Base-by-base conservation (phyloP, 805 yeast genomes). In the Starmerella vaccinii region DNA sequence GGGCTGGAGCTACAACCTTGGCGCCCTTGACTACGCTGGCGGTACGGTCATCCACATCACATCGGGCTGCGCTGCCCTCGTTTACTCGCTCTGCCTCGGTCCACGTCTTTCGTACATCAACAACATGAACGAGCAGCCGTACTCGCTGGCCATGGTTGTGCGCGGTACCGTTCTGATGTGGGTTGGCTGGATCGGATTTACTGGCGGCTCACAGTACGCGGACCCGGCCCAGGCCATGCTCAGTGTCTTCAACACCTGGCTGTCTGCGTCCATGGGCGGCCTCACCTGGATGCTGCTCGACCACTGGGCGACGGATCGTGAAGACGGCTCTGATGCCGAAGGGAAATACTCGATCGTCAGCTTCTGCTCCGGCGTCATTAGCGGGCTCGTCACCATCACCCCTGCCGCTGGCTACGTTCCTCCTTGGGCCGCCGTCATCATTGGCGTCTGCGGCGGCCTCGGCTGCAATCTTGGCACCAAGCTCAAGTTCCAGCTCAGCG, bases 351-450 rank as follows among this genome's bases (percentile, higher is more conserved):
- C 95, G 50, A 81, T 95, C 24, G 88, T 87, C 49, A 97, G 97
- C 57, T 76, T 90, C 68, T 88, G 97, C 69, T 82, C 88, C 48
- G 98, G 98, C 63, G 83, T 88, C 53, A 78, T 92, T 65, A 84
- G 95, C 30, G 98, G 97, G 56, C 76, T 90, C 55, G 97, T 92
- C 45, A 92, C 92, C 64, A 82, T 90, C 56, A 90, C 97, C 2
- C 97, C 98, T 44, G 97, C 90, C 56, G 97, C 97, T 19, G 97
- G 97, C 57, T 89, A 73, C 64, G 90, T 88, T 41, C 92, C 95
- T 49, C 79, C 85, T 50, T 85, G 88, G 80, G 77, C 87, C 45
- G 76, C 95, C 1, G 75, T 84, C 35, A 72, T 81, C 49, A 80
- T 84, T 61, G 95, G 95, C 65, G 69, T 77, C 42, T 69, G 81